Evolutionary conservation across 169 alveolate genomes (phyloP).

Genomic region (Fabrea salina): DNA sequence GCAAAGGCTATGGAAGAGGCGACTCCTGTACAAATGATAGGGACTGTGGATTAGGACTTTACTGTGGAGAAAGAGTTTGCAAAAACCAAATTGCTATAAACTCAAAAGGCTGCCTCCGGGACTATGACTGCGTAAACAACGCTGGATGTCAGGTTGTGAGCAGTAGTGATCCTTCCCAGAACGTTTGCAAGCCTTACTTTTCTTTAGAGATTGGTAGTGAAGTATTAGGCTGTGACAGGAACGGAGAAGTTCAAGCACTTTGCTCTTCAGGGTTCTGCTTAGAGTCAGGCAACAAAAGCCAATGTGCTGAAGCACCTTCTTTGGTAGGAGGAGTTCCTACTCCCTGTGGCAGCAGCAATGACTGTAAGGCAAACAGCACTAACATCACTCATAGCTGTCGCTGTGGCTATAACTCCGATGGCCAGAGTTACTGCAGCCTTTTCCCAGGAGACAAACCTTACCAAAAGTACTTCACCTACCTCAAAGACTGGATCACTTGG

Average conservation of each 20-base stretch:
- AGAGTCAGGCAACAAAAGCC: neutral
- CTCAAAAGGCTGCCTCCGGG: neutral
- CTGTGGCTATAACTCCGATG: conserved; percentile 13
- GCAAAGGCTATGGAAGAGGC: neutral
- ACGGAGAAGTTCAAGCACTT: neutral
- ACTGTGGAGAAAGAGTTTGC: conserved; percentile 13
- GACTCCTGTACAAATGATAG: neutral
- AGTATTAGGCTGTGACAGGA: neutral
- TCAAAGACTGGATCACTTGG: neutral
- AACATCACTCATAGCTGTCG: too few species aligned
- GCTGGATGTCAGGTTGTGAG: conserved; percentile 13
- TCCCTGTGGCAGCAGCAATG: too few species aligned
- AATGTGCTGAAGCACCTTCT: too few species aligned
- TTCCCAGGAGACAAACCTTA: neutral
- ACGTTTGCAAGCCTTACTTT: neutral
- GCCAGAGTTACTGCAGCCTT: neutral
- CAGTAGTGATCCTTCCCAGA: neutral
- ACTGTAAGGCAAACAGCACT: too few species aligned
- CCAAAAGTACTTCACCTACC: neutral
- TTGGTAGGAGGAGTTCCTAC: too few species aligned
- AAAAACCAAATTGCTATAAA: neutral
- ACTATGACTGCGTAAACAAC: conserved; percentile 15
- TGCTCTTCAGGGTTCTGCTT: neutral
- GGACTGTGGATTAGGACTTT: conserved; percentile 20
- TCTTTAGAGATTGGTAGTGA: neutral